A percentile compares a stretch with the other conserved stretches of the same genome.
phyloP scores from a whole-genome alignment of 345 rosid species.

The Lumnitzera racemosa region DNA sequence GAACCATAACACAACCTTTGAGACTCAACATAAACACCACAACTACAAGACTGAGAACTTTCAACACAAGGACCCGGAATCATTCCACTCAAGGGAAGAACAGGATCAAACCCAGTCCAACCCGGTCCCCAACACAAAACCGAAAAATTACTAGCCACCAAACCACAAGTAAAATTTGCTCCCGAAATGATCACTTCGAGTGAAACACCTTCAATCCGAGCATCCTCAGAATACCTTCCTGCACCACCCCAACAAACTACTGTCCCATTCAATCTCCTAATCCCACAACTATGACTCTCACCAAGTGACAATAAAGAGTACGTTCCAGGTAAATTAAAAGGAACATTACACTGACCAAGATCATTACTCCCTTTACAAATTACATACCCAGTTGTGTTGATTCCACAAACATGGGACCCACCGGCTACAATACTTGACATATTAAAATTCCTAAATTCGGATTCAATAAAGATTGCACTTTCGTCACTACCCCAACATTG shows the following conservation, averaged over 20 bases:
- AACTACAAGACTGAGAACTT: slow-evolving; percentile 20
- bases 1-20: slow-evolving; percentile 43
- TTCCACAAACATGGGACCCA: slow-evolving; percentile 29
- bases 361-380: slow-evolving; percentile 29
- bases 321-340: slow-evolving; percentile 17
- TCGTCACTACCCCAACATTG: slow-evolving; percentile 27
- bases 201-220: slow-evolving; percentile 15
- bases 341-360: slow-evolving; percentile 28
- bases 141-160: slow-evolving; percentile 32
- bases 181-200: slow-evolving; percentile 74
- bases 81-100: slow-evolving; percentile 32
- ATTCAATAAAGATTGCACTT: slow-evolving; percentile 10
- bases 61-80: slow-evolving; percentile 71
- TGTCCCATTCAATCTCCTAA: slow-evolving; percentile 25
- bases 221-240: slow-evolving; percentile 24
- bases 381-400: slow-evolving; percentile 26
- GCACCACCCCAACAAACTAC: slow-evolving; percentile 80
- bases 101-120: slow-evolving; percentile 20
- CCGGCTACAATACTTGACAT: slow-evolving; percentile 24
- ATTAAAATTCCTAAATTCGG: slow-evolving; percentile 13
- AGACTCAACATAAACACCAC: slow-evolving; percentile 44
- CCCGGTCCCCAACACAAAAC: slow-evolving; percentile 73
- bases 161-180: slow-evolving; percentile 61
- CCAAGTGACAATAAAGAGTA: slow-evolving; percentile 57
- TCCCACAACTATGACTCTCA: slow-evolving; percentile 55